These are phyloP conservation scores for Glaciozyma martinii DNA, from an alignment of 768 basidiomycete genomes.

Conservation along the genomic window DNA sequence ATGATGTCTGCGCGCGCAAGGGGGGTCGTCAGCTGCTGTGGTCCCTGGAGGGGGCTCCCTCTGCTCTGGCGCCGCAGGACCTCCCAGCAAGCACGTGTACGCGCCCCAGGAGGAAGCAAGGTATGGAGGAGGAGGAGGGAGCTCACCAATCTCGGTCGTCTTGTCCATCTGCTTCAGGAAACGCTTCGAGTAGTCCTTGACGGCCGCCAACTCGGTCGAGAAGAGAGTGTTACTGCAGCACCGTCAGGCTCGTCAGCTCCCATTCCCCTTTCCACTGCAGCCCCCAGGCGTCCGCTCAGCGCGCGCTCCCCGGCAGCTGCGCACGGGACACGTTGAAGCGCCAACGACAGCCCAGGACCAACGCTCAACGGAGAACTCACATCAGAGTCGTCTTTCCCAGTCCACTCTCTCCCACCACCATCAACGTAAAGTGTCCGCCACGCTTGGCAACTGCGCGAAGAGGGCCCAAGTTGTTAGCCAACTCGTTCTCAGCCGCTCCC, in stretches of 20 bases:
- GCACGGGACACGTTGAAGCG: conserved; percentile 6
- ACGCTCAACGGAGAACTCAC: neutral
- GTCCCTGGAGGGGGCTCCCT: neutral
- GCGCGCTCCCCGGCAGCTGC: neutral
- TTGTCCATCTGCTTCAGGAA: conserved; percentile 97
- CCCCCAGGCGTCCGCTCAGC: neutral
- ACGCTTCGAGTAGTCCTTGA: conserved; percentile 80
- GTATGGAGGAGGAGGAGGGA: neutral
- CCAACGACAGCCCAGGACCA: too few relatives aligned
- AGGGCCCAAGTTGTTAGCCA: neutral
- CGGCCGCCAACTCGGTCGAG: conserved; percentile 84
- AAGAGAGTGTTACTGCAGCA: conserved; percentile 86
- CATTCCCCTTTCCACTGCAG: neutral
- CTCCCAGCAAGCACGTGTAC: too few relatives aligned
- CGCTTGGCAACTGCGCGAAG: conserved; percentile 63
- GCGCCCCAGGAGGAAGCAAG: too few relatives aligned
- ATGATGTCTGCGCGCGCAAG: conserved; percentile 60
- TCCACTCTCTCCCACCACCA: conserved; percentile 99
- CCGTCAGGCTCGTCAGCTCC: neutral
- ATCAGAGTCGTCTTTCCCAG: conserved; percentile 58
- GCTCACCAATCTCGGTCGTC: conserved; percentile 61
- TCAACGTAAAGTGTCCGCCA: conserved; percentile 95
- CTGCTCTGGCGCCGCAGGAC: too few relatives aligned
- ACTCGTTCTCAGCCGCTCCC: neutral
- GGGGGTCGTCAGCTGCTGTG: conserved; percentile 41